These are phyloP conservation scores for Fusarium sp. DNA, from an alignment of 2,329 filamentous ascomycete genomes.

Conservation along the genomic window DNA sequence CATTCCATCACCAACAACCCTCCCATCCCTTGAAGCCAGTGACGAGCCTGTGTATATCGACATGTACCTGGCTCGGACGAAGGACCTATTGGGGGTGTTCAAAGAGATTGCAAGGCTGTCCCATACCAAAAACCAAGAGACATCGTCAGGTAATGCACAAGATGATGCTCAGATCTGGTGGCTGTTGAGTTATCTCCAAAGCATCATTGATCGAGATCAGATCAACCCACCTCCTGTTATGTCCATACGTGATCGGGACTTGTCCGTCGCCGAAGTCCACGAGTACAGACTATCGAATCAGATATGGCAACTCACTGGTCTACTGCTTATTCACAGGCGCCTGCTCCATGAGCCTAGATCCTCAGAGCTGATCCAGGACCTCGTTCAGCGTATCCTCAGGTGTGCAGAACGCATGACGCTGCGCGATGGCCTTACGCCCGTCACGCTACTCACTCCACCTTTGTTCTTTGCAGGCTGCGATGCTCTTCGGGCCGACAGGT, in stretches of 20 bases:
- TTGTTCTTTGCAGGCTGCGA: slow-evolving; percentile 36
- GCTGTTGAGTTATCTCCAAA: slow-evolving; percentile 25
- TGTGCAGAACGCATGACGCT: slow-evolving; percentile 28
- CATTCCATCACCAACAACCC: slow-evolving; percentile 32
- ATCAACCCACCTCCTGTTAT: slow-evolving; percentile 26
- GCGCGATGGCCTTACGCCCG: slow-evolving; percentile 30
- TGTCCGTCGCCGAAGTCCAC: slow-evolving; percentile 25
- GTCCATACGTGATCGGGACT: slow-evolving; percentile 16
- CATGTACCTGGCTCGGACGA: slow-evolving; percentile 36
- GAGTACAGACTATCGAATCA: slow-evolving; percentile 37
- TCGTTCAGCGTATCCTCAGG: slow-evolving; percentile 17
- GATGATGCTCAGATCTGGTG: slow-evolving; percentile 20
- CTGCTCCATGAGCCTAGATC: slow-evolving; percentile 23
- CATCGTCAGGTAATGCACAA: background rate
- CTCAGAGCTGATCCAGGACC: slow-evolving; percentile 12
- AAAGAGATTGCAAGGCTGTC: slow-evolving; percentile 34
- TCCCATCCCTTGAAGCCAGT: slow-evolving; percentile 4
- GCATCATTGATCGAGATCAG: slow-evolving; percentile 29
- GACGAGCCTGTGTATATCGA: slow-evolving; percentile 34
- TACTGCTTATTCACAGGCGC: slow-evolving; percentile 34
- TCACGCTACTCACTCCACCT: slow-evolving; percentile 30
- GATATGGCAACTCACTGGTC: slow-evolving; percentile 34
- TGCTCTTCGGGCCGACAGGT: slow-evolving; percentile 23
- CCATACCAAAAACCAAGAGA: background rate
- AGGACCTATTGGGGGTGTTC: slow-evolving; percentile 27